phyloP scores from a whole-genome alignment of 495 filamentous ascomycete genomes.

The Acidomyces sp. region DNA sequence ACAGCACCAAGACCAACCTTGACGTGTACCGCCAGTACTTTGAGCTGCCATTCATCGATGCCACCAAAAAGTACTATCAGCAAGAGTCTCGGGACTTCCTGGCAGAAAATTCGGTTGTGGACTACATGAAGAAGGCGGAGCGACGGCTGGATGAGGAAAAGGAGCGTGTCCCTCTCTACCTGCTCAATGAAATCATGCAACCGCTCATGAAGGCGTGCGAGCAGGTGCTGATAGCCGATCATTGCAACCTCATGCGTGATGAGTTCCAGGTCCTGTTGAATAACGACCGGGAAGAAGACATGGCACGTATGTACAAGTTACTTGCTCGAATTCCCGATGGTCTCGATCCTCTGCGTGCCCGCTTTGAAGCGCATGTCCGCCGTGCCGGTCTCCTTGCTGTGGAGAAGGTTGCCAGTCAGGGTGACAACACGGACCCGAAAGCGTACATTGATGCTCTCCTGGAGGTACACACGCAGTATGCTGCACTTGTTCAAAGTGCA shows the following conservation, averaged over 20 bases:
- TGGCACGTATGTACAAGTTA: slow-evolving; percentile 91
- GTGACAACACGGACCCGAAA: slow-evolving; percentile 87
- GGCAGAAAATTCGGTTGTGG: slow-evolving; percentile 91
- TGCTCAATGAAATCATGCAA: slow-evolving; percentile 75
- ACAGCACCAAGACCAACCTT: slow-evolving; percentile 83
- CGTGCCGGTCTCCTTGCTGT: slow-evolving; percentile 78
- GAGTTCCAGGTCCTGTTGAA: slow-evolving; percentile 95
- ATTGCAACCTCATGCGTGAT: slow-evolving; percentile 71
- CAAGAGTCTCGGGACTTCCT: slow-evolving; percentile 89
- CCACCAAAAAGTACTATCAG: slow-evolving; percentile 75
- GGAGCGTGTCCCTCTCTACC: slow-evolving; percentile 80
- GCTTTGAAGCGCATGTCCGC: slow-evolving; percentile 86
- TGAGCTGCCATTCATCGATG: slow-evolving; percentile 78
- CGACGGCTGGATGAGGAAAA: slow-evolving; percentile 85
- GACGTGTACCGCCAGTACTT: slow-evolving; percentile 90
- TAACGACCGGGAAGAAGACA: slow-evolving; percentile 86
- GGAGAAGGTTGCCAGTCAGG: slow-evolving; percentile 78
- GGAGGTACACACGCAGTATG: slow-evolving; percentile 86
- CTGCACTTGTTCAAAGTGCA: slow-evolving; percentile 76
- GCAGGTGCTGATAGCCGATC: slow-evolving; percentile 74
- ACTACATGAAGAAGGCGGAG: slow-evolving; percentile 99
- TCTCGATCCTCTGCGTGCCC: slow-evolving; percentile 72
- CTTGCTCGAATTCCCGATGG: slow-evolving; percentile 85
- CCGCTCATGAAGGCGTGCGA: slow-evolving; percentile 79
- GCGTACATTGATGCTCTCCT: slow-evolving; percentile 90